A percentile compares a stretch with the other conserved stretches of the same genome.
These are phyloP conservation scores for Ceratocystis harringtonii DNA, from an alignment of 2,329 filamentous ascomycete genomes.

Conservation along the genomic window DNA sequence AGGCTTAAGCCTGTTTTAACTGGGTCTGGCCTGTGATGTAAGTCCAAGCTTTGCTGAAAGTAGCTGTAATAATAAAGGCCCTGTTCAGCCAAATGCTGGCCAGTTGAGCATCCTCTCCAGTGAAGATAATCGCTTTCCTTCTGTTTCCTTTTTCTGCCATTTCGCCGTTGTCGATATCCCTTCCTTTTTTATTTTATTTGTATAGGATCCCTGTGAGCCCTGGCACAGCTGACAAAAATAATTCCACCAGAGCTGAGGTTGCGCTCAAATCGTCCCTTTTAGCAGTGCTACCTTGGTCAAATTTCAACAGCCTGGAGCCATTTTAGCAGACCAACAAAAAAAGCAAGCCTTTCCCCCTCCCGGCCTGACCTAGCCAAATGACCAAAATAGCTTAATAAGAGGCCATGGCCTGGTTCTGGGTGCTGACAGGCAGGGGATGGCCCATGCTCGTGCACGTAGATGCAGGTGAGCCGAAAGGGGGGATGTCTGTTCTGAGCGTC, in stretches of 20 bases:
- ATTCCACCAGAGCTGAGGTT: not conserved
- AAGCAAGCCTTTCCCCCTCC: no score
- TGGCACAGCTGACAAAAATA: not conserved
- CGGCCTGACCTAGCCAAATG: no score
- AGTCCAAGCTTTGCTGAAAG: not conserved
- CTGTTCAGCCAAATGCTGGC: not conserved
- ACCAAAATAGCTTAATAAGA: not conserved
- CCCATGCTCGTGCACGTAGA: not conserved
- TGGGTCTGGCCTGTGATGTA: no score
- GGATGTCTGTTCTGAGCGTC: not conserved
- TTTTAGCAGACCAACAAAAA: no score
- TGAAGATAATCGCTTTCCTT: no score
- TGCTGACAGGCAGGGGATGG: not conserved
- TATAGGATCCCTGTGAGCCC: not conserved
- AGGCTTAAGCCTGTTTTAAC: no score
- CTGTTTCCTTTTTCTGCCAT: not conserved
- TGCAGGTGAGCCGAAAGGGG: no score
- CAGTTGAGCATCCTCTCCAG: no score
- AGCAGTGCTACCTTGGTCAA: not conserved
- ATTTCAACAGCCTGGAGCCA: no score
- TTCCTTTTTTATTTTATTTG: not conserved
- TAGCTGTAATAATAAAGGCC: not conserved
- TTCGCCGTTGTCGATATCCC: not conserved
- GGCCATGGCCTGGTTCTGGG: not conserved
- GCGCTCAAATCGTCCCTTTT: not conserved